These are phyloP conservation scores for Fusarium sp. DNA, from an alignment of 2,329 filamentous ascomycete species.

Conservation along the genomic window DNA sequence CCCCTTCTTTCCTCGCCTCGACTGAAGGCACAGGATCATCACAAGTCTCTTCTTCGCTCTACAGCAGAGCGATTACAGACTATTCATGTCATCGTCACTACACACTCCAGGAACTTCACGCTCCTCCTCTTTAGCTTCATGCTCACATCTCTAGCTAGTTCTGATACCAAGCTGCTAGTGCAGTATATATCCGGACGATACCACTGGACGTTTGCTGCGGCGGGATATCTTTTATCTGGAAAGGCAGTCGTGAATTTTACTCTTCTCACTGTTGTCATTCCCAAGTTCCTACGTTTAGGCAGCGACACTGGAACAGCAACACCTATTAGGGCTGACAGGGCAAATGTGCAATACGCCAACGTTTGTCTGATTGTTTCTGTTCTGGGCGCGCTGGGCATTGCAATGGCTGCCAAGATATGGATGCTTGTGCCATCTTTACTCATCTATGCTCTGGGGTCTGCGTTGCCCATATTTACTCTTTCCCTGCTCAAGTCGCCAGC, in stretches of 20 bases:
- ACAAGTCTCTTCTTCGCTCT: conserved; percentile 34
- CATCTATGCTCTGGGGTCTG: conserved; percentile 65
- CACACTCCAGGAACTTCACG: conserved; percentile 59
- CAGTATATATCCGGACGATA: conserved; percentile 68
- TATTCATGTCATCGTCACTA: conserved; percentile 54
- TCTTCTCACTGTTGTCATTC: conserved; percentile 60
- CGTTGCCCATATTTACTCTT: conserved; percentile 65
- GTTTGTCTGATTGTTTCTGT: conserved; percentile 42
- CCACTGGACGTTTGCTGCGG: conserved; percentile 61
- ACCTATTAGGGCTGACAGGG: conserved; percentile 19
- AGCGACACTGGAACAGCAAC: neutral
- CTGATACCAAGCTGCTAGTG: conserved; percentile 66
- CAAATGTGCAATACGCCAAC: conserved; percentile 39
- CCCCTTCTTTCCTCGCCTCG: conserved; percentile 59
- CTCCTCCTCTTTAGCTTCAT: conserved; percentile 63
- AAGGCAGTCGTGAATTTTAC: conserved; percentile 66
- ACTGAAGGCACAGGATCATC: conserved; percentile 54
- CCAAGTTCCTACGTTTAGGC: conserved; percentile 52
- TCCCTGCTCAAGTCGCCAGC: conserved; percentile 63
- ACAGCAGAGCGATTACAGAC: conserved; percentile 41
- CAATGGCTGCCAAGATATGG: conserved; percentile 56
- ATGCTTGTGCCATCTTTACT: conserved; percentile 61
- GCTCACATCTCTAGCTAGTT: conserved; percentile 65
- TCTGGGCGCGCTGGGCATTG: conserved; percentile 61
- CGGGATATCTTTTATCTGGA: conserved; percentile 64